phyloP scores from a whole-genome alignment of 306 rosid genomes.

The Nissolia schottii region DNA sequence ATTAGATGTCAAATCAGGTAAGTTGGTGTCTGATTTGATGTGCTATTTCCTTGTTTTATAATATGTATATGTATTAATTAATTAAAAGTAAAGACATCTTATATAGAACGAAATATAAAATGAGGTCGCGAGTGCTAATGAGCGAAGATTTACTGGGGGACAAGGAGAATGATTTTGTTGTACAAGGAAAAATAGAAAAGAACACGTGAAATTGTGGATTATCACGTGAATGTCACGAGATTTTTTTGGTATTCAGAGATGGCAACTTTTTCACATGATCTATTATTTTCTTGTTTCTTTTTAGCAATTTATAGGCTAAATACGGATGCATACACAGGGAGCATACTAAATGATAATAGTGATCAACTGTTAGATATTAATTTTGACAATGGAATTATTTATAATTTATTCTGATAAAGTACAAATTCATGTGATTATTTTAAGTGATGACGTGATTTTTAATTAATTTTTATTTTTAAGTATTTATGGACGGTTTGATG shows the following conservation, averaged over 20 bases:
- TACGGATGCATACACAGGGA: no score
- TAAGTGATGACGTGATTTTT: no score
- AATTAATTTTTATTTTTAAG: no score
- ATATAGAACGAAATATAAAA: background rate
- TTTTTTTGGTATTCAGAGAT: background rate
- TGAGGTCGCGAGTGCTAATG: background rate
- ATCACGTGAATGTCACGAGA: slow-evolving; percentile 4
- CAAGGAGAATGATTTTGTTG: background rate
- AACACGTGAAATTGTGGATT: background rate
- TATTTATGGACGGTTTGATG: no score
- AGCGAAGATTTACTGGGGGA: background rate
- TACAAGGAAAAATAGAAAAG: background rate
- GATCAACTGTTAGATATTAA: no score
- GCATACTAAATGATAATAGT: no score
- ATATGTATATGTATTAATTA: no score
- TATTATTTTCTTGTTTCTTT: background rate
- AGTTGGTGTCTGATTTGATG: background rate
- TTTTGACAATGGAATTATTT: no score
- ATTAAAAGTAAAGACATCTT: background rate
- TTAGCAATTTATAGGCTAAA: background rate
- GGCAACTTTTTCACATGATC: background rate
- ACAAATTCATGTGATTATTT: no score
- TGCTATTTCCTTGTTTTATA: background rate
- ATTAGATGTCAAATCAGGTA: background rate
- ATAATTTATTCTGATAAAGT: no score